Evolutionary conservation across 768 basidiomycete genomes (phyloP), one percentile per base, ranked within the genome.

Genomic region (Russula sp.): DNA sequence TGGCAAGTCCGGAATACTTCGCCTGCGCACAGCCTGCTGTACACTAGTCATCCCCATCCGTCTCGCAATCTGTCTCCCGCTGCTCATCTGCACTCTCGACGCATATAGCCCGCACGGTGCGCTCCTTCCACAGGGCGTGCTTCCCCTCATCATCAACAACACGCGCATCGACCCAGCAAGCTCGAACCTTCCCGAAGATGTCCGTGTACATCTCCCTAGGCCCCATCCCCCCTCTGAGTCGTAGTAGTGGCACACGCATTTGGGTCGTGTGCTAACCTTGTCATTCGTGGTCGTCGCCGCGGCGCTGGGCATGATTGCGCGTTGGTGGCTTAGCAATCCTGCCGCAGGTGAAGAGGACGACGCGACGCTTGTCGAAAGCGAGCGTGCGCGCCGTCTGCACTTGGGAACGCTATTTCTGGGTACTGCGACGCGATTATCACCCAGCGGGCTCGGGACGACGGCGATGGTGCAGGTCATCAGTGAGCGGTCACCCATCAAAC

Each of bases 41-140:
- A 56, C 66, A 5, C 57, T 66, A 8, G 62, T 64, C 57, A 34
- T 66, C 59, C 66, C 66, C 32, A 14, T 66, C 44, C 66, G 66
- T 45, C 57, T 66, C 34, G 66, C 66, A 4, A 47, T 66, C 39
- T 60, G 66, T 48, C 57, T 66, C 22, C 66, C 66, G 6, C 63
- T 64, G 4, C 66, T 64, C 42, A 61, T 66, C 39, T 66, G 58
- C 55, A 65, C 55, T 8, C 44, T 66, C 39, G 45, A 65, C 35
- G 63, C 63, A 20, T 66, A 64, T 50, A 61, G 44, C 51, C 52
- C 57, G 4, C 52, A 27, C n/a, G 54, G 50, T 10, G 51, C 63
- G 2, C 57, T 54, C 10, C 37, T 34, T 37, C 63, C 63, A 13
- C 45, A 53, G 6, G 53, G 56, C 2, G n/a, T 54, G 0, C 35